Percentiles rank a stretch among this genome's conserved stretches.
These are phyloP conservation scores for Retiboletus flavoniger DNA, from an alignment of 1,284 basidiomycete genomes.

Conservation along the genomic window DNA sequence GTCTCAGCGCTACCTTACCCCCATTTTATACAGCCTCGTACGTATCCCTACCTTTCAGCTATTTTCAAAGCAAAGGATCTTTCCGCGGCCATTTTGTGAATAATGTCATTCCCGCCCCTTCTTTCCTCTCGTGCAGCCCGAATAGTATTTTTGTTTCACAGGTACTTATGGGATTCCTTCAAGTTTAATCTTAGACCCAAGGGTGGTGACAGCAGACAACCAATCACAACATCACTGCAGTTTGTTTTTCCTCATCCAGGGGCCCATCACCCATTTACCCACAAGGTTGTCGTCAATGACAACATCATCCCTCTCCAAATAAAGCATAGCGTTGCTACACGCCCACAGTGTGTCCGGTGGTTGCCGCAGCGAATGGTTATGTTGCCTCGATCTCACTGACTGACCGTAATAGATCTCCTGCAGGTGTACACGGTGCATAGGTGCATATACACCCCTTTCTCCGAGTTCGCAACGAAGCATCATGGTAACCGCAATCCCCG, in stretches of 20 bases:
- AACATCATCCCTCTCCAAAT: conserved; percentile 1
- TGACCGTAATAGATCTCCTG: conserved; percentile 2
- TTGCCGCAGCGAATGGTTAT: conserved; percentile 12
- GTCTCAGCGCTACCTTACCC: neutral
- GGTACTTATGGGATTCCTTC: conserved; percentile 1
- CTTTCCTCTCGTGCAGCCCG: neutral
- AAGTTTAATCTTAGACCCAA: conserved; percentile 2
- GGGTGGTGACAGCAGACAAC: neutral
- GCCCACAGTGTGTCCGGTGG: conserved; percentile 11
- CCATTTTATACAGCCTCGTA: neutral
- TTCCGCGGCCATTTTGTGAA: conserved; percentile 8
- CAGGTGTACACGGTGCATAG: conserved; percentile 1
- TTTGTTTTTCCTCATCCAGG: neutral
- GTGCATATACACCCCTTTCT: neutral
- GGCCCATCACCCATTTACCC: neutral
- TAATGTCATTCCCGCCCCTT: neutral
- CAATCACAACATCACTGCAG: conserved; percentile 1
- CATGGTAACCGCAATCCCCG: conserved; percentile 9
- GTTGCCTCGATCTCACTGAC: conserved; percentile 5
- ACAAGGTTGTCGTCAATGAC: conserved; percentile 13
- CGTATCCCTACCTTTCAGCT: neutral
- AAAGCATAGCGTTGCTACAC: neutral
- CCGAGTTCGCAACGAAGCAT: conserved; percentile 2
- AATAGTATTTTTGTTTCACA: conserved; percentile 1
- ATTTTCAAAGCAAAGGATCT: conserved; percentile 1